These are phyloP conservation scores for Oryza officinalis DNA, from an alignment of 176 grass and related monocot species.

Conservation along the genomic window DNA sequence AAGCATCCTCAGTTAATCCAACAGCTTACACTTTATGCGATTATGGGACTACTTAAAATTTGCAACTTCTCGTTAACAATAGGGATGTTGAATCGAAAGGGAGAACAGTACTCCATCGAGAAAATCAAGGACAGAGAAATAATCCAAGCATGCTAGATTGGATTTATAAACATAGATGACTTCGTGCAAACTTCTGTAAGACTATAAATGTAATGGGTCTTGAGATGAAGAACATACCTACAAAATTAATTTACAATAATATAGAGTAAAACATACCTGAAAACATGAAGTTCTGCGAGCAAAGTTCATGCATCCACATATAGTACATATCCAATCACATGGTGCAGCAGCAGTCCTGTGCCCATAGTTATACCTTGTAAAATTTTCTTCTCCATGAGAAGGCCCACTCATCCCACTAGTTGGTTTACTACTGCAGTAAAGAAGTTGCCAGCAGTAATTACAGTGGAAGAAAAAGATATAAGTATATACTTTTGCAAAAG, in stretches of 20 bases:
- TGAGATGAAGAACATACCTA: neutral
- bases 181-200: neutral
- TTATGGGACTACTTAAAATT: neutral
- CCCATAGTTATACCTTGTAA: slow-evolving; percentile 58
- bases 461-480: neutral
- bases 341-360: slow-evolving; percentile 57
- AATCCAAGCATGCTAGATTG: neutral
- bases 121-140: neutral
- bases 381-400: slow-evolving; percentile 62
- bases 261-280: slow-evolving; percentile 57
- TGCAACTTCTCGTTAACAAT: neutral
- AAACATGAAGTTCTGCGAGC: slow-evolving; percentile 92
- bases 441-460: slow-evolving; percentile 31
- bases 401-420: slow-evolving; percentile 57
- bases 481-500: slow-evolving; percentile 28
- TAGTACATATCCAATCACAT: slow-evolving; percentile 94
- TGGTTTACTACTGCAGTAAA: slow-evolving; percentile 90
- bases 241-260: neutral
- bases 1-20: neutral
- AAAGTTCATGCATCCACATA: slow-evolving; percentile 99
- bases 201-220: neutral
- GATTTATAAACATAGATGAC: neutral
- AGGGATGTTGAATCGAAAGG: neutral
- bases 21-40: neutral
- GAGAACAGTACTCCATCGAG: neutral